Evolutionary conservation across 208 protist genomes (phyloP).

Genomic region (Wallacemonas collosoma): DNA sequence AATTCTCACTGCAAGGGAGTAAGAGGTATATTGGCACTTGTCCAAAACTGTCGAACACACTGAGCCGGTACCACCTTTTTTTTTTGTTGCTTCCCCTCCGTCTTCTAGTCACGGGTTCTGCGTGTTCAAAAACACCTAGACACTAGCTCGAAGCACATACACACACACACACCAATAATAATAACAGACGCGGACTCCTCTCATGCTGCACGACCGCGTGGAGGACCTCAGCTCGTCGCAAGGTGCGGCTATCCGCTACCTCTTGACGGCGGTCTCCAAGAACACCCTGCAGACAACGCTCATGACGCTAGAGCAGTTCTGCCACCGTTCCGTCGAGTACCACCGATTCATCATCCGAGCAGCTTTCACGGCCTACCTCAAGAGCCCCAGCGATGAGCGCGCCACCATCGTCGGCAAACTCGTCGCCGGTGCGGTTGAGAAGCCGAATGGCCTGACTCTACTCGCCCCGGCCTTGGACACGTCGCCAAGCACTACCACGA

Average conservation of each 20-base stretch:
- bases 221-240: slow-evolving; percentile 73
- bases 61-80: not conserved
- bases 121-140: not conserved
- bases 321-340: slow-evolving; percentile 48
- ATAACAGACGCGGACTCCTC: not conserved
- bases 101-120: not conserved
- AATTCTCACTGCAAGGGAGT: too few species aligned
- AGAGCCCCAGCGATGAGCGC: slow-evolving; percentile 30
- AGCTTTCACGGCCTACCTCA: slow-evolving; percentile 29
- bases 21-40: too few species aligned
- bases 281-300: slow-evolving; percentile 75
- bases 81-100: not conserved
- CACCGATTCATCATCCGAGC: slow-evolving; percentile 63
- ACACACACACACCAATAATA: too few species aligned
- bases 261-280: slow-evolving; percentile 68
- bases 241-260: slow-evolving; percentile 72
- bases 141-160: too few species aligned
- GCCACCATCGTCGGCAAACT: slow-evolving; percentile 53
- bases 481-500: slow-evolving; percentile 39
- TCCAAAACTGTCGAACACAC: too few species aligned
- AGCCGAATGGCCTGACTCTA: slow-evolving; percentile 58
- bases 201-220: slow-evolving; percentile 79
- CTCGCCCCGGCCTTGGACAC: slow-evolving; percentile 37
- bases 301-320: slow-evolving; percentile 69
- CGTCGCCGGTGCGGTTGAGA: slow-evolving; percentile 59